Percentiles rank a stretch among this genome's conserved stretches.
Evolutionary conservation across 768 basidiomycete genomes (phyloP).

Genomic region (Russula olivacea): DNA sequence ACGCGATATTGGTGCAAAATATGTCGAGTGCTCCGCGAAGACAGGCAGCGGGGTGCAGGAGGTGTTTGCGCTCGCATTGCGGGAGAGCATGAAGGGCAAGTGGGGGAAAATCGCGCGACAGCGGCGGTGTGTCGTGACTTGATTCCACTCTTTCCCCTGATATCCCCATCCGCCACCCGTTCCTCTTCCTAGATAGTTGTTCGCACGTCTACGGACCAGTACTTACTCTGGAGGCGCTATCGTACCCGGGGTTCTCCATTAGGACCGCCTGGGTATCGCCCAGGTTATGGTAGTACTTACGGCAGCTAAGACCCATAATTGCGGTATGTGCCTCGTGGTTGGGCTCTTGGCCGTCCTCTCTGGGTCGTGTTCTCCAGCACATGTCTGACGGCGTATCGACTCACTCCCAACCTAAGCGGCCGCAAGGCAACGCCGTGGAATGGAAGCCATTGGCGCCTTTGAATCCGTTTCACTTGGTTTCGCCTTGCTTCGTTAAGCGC

Average conservation of each 20-base stretch:
- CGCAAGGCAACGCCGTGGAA: conserved; percentile 18
- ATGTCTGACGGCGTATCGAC: conserved; percentile 11
- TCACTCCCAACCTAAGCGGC: conserved; percentile 7
- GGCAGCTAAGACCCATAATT: conserved; percentile 1
- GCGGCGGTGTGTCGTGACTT: conserved; percentile 65
- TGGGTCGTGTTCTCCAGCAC: conserved; percentile 2
- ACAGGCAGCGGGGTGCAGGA: conserved; percentile 86
- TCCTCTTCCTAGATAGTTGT: conserved; percentile 6
- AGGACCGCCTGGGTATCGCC: neutral
- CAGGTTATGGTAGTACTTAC: conserved; percentile 14
- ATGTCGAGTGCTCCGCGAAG: conserved; percentile 93
- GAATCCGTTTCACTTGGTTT: neutral
- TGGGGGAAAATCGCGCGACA: conserved; percentile 69
- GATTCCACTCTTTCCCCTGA: conserved; percentile 20
- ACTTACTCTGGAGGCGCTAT: conserved; percentile 5
- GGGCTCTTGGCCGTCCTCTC: neutral
- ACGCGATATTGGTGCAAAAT: conserved; percentile 87
- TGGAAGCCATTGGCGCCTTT: conserved; percentile 7
- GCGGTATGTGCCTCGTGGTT: conserved; percentile 7
- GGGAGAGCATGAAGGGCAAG: conserved; percentile 78
- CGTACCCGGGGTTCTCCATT: neutral
- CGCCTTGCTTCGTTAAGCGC: conserved; percentile 11
- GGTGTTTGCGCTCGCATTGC: conserved; percentile 83
- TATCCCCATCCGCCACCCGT: neutral
- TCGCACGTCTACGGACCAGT: conserved; percentile 18